Evolutionary conservation across 805 yeast genomes (phyloP), one percentile per base, ranked within the genome.

Genomic region (Martiniozyma abietophila): DNA sequence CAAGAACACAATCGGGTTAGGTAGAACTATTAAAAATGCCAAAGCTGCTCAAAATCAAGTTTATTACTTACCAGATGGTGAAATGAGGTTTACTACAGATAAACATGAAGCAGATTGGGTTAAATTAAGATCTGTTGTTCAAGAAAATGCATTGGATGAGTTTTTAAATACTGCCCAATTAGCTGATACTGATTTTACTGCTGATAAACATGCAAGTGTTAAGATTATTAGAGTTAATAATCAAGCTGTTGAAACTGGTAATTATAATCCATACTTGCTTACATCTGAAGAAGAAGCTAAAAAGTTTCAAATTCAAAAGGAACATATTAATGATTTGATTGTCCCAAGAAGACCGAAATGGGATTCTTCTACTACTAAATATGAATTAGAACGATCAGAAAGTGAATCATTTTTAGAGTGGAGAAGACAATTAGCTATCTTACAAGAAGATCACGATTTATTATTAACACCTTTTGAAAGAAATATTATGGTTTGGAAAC

Each of bases 401-500:
- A 84, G 80, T 49, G 82, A 84, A 43, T 80, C 96, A 1, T 92
- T 92, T 51, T 68, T 92, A 49, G 80, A 82, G 20, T 92, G 99
- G 99, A 75, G 99, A 63, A 69, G 97, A 53, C 77, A 76, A 32
- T 67, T 92, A 41, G 98, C 98, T 0, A 58, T 69, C 28, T 64
- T 92, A 37, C 94, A 88, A 43, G 95, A 89, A 55, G 71, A 70
- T 46, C 75, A 85, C 44, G 95, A 89, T 56, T 65, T 92, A 49
- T 64, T 88, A 39, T 68, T 92, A 54, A 92, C 98, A 0, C 98
- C 98, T 4, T 92, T 89, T 53, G 98, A 92, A 64, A 76, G 98
- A 64, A 92, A 92, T 56, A 66, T 92, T 44, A 96, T 89, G 66
- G 96, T 92, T 39, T 92, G 98, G 98, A 77, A 92, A 54, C 98